Evolutionary conservation across 495 filamentous ascomycete genomes (phyloP).

Genomic region (Parathielavia hyrcaniae): DNA sequence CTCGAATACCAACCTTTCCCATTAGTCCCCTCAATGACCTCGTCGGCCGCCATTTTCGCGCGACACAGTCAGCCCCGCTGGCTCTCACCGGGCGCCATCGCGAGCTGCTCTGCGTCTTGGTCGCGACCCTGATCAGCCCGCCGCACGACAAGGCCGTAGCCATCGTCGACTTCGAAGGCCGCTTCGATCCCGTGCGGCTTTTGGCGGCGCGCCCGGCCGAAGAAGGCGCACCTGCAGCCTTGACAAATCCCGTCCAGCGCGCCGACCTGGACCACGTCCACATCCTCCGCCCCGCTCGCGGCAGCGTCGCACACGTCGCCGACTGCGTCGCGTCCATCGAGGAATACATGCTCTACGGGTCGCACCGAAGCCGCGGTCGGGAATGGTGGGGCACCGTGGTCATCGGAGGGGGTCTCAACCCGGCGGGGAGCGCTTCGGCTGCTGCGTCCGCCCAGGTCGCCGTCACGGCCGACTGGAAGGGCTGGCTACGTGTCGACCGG

Average conservation of each 20-base stretch:
- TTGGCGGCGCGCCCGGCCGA: constrained; percentile 10
- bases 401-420: constrained; percentile 31
- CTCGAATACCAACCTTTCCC: constrained; percentile 30
- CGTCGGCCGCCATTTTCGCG: constrained; percentile 34
- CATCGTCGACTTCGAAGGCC: constrained; percentile 63
- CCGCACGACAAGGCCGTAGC: constrained; percentile 53
- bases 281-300: constrained; percentile 33
- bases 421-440: neutral
- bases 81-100: constrained; percentile 51
- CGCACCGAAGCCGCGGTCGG: constrained; percentile 39
- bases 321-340: constrained; percentile 32
- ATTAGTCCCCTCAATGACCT: constrained; percentile 40
- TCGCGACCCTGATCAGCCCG: constrained; percentile 52
- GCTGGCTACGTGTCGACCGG: constrained; percentile 45
- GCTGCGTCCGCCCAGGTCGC: constrained; percentile 23
- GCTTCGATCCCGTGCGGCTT: constrained; percentile 59
- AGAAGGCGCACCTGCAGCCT: neutral
- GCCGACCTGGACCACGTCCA: constrained; percentile 38
- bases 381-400: constrained; percentile 49
- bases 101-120: constrained; percentile 61
- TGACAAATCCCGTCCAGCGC: neutral
- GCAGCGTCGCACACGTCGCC: constrained; percentile 18
- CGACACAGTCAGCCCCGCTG: constrained; percentile 33
- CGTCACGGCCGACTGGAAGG: constrained; percentile 42
- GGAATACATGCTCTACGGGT: constrained; percentile 45